phyloP scores from a whole-genome alignment of 495 filamentous ascomycete genomes.

The Penicillium bialowiezense region DNA sequence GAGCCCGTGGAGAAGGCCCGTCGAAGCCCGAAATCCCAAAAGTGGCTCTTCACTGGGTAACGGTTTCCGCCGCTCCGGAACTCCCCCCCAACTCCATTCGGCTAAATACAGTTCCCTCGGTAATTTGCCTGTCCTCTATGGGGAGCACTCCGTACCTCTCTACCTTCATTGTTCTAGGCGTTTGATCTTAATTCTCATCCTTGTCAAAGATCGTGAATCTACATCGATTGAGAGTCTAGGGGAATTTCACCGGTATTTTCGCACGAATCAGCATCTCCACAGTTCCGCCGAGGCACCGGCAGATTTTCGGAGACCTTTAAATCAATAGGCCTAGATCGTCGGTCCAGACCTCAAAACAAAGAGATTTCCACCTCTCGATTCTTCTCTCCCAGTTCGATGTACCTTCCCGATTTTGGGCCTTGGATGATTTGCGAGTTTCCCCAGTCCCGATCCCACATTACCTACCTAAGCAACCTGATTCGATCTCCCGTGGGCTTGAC shows the following conservation, averaged over 20 bases:
- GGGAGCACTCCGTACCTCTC: no score
- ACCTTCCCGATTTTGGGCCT: background rate
- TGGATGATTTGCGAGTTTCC: no score
- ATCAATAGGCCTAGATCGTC: background rate
- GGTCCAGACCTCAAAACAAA: conserved; percentile 6
- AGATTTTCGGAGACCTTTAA: background rate
- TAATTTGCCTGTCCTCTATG: background rate
- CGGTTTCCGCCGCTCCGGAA: conserved; percentile 5
- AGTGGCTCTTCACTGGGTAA: background rate
- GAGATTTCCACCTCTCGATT: conserved; percentile 4
- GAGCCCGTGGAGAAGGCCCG: background rate
- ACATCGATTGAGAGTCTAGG: no score
- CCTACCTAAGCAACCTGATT: background rate
- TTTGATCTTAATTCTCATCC: background rate
- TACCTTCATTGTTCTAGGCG: background rate
- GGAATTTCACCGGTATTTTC: conserved; percentile 1
- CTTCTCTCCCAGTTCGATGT: background rate
- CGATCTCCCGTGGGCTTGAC: background rate
- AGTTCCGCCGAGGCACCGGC: background rate
- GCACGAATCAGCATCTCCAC: conserved; percentile 10
- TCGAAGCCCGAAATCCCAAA: background rate
- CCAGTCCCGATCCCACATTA: no score
- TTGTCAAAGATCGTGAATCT: background rate
- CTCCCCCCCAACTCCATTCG: background rate
- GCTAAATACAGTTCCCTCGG: conserved; percentile 9